phyloP scores from a whole-genome alignment of 2,329 filamentous ascomycete genomes.

The Pyrenochaeta sp. region DNA sequence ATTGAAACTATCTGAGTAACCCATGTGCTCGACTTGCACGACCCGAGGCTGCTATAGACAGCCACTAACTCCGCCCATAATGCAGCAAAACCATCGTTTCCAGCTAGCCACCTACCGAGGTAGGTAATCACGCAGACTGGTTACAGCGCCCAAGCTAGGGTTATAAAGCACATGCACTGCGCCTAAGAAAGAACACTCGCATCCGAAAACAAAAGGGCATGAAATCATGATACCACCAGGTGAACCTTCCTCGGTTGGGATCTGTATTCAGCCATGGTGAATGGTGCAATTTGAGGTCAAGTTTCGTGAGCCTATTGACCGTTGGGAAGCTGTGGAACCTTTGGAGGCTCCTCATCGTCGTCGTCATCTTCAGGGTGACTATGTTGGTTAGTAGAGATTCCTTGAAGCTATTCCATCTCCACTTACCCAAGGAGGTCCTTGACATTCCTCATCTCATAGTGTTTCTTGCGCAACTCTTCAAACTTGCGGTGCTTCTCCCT shows the following conservation, averaged over 20 bases:
- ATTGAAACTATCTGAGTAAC: too few species aligned
- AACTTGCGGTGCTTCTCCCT: conserved; percentile 91
- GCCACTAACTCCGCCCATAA: conserved; percentile 17
- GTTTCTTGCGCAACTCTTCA: conserved; percentile 89
- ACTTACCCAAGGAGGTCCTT: conserved; percentile 80
- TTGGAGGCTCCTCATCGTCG: conserved; percentile 27
- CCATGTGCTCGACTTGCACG: background rate
- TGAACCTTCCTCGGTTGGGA: background rate
- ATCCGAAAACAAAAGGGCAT: background rate
- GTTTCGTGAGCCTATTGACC: too few species aligned
- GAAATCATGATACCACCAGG: background rate
- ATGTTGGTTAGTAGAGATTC: conserved; percentile 7
- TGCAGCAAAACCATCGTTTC: conserved; percentile 13
- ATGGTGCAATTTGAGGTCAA: too few species aligned
- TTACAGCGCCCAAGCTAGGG: background rate
- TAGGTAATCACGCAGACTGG: background rate
- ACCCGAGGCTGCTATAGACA: too few species aligned
- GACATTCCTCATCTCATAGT: conserved; percentile 98
- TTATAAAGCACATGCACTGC: background rate
- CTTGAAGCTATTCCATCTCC: too few species aligned
- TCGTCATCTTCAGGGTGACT: conserved; percentile 34
- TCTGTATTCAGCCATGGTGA: background rate
- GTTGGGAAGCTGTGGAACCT: conserved; percentile 24
- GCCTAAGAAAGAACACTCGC: background rate
- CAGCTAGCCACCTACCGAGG: too few species aligned